Evolutionary conservation across 73 alveolate genomes (phyloP).

Genomic region (Blepharisma japonicum): DNA sequence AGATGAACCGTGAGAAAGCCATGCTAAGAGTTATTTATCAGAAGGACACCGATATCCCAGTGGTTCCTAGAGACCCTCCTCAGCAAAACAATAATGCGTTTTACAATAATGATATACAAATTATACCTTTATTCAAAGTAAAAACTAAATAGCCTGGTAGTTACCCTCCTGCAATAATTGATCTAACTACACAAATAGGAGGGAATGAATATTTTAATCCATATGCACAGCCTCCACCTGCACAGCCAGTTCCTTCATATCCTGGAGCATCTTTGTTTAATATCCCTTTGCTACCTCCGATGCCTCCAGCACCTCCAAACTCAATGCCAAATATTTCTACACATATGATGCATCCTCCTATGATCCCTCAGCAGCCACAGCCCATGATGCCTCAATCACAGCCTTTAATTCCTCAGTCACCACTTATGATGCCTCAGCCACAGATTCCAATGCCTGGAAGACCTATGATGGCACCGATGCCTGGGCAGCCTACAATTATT

Average conservation of each 20-base stretch:
- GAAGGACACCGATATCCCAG: neutral
- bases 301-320: neutral
- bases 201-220: neutral
- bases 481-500: neutral
- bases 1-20: neutral
- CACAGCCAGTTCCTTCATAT: neutral
- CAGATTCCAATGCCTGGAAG: neutral
- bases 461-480: neutral
- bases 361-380: neutral
- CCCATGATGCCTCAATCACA: neutral
- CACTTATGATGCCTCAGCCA: neutral
- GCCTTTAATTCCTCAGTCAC: neutral
- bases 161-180: neutral
- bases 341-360: neutral
- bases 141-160: neutral
- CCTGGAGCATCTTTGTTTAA: neutral
- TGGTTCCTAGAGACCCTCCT: conserved; percentile 9
- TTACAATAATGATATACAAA: neutral
- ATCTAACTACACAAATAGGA: neutral
- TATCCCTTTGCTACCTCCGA: neutral
- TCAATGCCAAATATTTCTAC: neutral
- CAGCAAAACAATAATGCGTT: neutral
- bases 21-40: conserved; percentile 4
- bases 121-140: neutral
- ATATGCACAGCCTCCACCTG: neutral